Evolutionary conservation across 345 rosid genomes (phyloP).

Genomic region (Hypericum perforatum): DNA sequence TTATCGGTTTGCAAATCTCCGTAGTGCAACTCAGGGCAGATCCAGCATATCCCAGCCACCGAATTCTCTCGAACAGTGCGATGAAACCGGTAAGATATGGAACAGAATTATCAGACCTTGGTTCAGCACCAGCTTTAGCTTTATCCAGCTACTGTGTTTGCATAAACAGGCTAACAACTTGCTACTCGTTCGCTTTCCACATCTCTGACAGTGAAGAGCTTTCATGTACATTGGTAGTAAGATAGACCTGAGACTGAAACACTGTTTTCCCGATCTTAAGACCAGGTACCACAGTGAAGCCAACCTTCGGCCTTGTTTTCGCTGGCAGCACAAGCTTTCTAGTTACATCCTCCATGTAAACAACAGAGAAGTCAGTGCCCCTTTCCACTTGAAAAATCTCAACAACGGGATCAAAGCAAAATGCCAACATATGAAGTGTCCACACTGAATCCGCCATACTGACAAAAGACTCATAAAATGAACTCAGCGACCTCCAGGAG

Average conservation of each 20-base stretch:
- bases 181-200: slow-evolving; percentile 7
- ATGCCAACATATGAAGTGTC: slow-evolving; percentile 71
- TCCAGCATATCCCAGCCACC: no score
- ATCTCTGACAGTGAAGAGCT: slow-evolving; percentile 9
- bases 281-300: slow-evolving; percentile 88
- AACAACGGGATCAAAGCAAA: slow-evolving; percentile 71
- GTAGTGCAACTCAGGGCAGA: no score
- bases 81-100: no score
- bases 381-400: slow-evolving; percentile 83
- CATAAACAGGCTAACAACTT: no score
- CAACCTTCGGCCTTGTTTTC: slow-evolving; percentile 49
- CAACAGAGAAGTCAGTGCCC: slow-evolving; percentile 63
- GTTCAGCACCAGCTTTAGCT: no score
- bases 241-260: slow-evolving; percentile 72
- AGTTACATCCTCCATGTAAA: slow-evolving; percentile 77
- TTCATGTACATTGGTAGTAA: slow-evolving; percentile 41
- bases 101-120: no score
- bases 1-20: no score
- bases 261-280: slow-evolving; percentile 66
- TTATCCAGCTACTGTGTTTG: no score
- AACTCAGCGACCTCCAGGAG: slow-evolving; percentile 72
- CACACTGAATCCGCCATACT: slow-evolving; percentile 78
- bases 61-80: no score
- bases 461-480: slow-evolving; percentile 70
- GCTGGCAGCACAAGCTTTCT: slow-evolving; percentile 24